Evolutionary conservation across 257 asterid genomes (phyloP).

Genomic region (Capsicum chinense): DNA sequence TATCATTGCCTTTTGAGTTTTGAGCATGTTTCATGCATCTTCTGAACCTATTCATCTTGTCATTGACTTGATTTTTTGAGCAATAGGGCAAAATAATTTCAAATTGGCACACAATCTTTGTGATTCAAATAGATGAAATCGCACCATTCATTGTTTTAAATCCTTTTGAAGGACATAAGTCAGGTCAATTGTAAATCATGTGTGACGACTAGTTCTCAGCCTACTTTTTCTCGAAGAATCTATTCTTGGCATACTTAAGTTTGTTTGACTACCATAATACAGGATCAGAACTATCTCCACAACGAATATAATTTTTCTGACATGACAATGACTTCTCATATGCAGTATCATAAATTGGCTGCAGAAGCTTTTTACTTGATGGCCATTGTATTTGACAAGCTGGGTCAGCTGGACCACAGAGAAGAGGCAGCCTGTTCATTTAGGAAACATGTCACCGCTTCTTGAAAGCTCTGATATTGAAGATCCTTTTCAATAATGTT

Average conservation of each 20-base stretch:
- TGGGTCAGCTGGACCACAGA: constrained; percentile 71
- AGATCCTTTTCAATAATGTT: constrained; percentile 38
- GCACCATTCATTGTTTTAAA: background rate
- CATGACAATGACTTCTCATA: constrained; percentile 27
- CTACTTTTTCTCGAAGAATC: constrained; percentile 14
- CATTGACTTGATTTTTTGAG: constrained; percentile 9
- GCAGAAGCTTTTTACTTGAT: constrained; percentile 87
- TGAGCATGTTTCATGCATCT: constrained; percentile 1
- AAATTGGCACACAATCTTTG: constrained; percentile 17
- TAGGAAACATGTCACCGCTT: constrained; percentile 65
- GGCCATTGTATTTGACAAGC: constrained; percentile 75
- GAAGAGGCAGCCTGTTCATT: constrained; percentile 84
- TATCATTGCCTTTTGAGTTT: background rate
- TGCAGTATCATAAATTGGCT: constrained; percentile 88
- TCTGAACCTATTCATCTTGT: constrained; percentile 15
- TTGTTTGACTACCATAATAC: background rate
- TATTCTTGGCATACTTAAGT: background rate
- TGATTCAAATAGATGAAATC: constrained; percentile 15
- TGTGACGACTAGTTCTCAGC: background rate
- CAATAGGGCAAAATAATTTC: background rate
- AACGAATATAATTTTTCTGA: background rate
- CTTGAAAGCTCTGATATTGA: constrained; percentile 65
- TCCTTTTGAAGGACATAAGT: background rate
- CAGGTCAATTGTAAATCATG: constrained; percentile 8
- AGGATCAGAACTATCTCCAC: constrained; percentile 13